phyloP scores from a whole-genome alignment of 768 basidiomycete species.

The Lactifluus rugatus region DNA sequence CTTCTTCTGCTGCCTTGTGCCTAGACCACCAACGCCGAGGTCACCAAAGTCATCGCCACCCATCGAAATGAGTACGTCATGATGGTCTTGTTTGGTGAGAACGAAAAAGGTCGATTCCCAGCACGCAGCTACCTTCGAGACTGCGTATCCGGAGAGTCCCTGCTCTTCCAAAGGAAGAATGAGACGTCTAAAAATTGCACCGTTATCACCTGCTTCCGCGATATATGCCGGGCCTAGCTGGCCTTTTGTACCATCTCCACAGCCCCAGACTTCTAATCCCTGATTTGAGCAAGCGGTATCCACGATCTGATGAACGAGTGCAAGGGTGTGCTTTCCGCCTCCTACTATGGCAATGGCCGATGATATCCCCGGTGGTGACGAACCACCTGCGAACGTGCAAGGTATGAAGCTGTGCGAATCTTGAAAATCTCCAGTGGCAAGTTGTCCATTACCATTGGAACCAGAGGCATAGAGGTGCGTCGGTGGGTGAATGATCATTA shows the following conservation, averaged over 20 bases:
- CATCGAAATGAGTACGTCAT: slow-evolving; percentile 62
- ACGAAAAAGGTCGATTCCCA: slow-evolving; percentile 85
- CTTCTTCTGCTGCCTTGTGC: slow-evolving; percentile 8
- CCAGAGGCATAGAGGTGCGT: slow-evolving; percentile 32
- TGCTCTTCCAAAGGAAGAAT: slow-evolving; percentile 30
- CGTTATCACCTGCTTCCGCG: slow-evolving; percentile 16
- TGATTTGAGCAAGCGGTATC: background rate
- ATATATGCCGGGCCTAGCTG: slow-evolving; percentile 53
- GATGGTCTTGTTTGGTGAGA: slow-evolving; percentile 33
- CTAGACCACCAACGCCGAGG: slow-evolving; percentile 44
- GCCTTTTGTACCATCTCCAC: slow-evolving; percentile 59
- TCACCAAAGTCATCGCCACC: slow-evolving; percentile 82
- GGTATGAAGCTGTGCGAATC: slow-evolving; percentile 34
- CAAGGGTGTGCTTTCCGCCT: slow-evolving; percentile 74
- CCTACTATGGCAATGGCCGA: slow-evolving; percentile 44
- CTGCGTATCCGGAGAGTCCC: slow-evolving; percentile 34
- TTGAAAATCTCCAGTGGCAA: slow-evolving; percentile 31
- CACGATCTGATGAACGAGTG: slow-evolving; percentile 39
- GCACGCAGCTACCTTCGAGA: slow-evolving; percentile 46
- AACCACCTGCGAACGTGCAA: slow-evolving; percentile 28
- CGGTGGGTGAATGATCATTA: background rate
- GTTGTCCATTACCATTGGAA: slow-evolving; percentile 42
- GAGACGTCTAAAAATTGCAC: slow-evolving; percentile 40
- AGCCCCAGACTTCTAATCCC: slow-evolving; percentile 51
- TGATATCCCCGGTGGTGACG: slow-evolving; percentile 20